phyloP scores from a whole-genome alignment of 1,284 basidiomycete species.

The Malassezia slooffiae region DNA sequence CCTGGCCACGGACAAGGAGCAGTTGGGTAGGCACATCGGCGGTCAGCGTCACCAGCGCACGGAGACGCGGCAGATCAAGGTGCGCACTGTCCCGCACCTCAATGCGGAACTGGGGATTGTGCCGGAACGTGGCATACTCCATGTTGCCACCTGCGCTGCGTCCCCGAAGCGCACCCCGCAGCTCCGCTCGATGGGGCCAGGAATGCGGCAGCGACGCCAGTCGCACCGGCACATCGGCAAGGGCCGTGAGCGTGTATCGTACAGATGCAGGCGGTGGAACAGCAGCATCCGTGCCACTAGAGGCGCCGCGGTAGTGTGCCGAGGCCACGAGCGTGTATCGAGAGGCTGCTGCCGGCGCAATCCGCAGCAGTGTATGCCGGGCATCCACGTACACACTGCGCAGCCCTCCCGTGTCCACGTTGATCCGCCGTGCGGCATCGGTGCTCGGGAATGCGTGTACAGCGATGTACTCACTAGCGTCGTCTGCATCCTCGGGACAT shows the following conservation, averaged over 20 bases:
- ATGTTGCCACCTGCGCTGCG: constrained; percentile 75
- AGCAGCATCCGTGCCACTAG: too few relatives aligned
- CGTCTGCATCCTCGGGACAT: background rate
- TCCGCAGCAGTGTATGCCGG: constrained; percentile 59
- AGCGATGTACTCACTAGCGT: constrained; percentile 6
- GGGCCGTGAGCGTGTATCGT: constrained; percentile 54
- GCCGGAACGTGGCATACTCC: constrained; percentile 66
- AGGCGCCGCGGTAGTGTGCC: constrained; percentile 27
- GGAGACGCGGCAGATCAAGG: constrained; percentile 2
- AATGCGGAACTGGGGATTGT: constrained; percentile 77
- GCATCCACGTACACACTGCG: constrained; percentile 64
- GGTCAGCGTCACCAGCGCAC: constrained; percentile 1
- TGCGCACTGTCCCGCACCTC: constrained; percentile 19
- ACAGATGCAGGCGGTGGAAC: constrained; percentile 3
- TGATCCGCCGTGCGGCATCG: constrained; percentile 1
- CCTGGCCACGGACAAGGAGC: background rate
- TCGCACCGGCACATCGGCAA: constrained; percentile 46
- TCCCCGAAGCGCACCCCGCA: constrained; percentile 52
- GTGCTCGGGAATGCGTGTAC: constrained; percentile 11
- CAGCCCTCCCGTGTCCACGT: constrained; percentile 2
- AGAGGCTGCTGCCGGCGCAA: constrained; percentile 5
- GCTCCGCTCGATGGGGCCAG: constrained; percentile 16
- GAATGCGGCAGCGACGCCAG: constrained; percentile 18
- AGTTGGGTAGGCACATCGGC: background rate
- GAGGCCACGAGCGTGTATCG: constrained; percentile 30